These are phyloP conservation scores for Thermomyces lanuginosus DNA, from an alignment of 2,329 filamentous ascomycete genomes.

Conservation along the genomic window DNA sequence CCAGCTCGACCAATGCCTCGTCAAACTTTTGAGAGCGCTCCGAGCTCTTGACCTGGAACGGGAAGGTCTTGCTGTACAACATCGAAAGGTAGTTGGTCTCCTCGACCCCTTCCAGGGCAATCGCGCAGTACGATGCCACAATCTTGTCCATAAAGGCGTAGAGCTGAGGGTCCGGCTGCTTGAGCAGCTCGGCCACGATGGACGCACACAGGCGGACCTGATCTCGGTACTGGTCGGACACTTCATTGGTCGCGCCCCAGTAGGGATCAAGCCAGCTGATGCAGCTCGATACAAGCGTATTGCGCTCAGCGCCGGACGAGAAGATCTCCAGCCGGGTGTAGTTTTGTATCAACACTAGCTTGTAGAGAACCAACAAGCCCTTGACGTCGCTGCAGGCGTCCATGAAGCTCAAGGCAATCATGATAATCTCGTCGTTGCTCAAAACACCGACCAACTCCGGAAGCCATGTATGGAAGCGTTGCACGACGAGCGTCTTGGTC, in stretches of 20 bases:
- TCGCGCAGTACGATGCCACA: slow-evolving; percentile 69
- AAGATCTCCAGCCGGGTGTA: slow-evolving; percentile 74
- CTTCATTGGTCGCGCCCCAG: slow-evolving; percentile 61
- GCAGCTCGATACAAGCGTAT: slow-evolving; percentile 61
- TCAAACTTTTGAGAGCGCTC: slow-evolving; percentile 52
- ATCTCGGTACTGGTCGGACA: slow-evolving; percentile 76
- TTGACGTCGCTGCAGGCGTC: slow-evolving; percentile 77
- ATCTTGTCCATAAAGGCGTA: slow-evolving; percentile 83
- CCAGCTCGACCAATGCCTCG: slow-evolving; percentile 75
- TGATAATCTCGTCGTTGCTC: slow-evolving; percentile 66
- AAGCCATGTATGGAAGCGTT: slow-evolving; percentile 96
- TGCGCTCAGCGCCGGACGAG: slow-evolving; percentile 56
- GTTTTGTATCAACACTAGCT: slow-evolving; percentile 82
- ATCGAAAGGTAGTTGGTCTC: slow-evolving; percentile 54
- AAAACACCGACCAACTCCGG: slow-evolving; percentile 69
- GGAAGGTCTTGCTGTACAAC: slow-evolving; percentile 77
- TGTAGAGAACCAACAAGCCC: slow-evolving; percentile 82
- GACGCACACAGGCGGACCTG: slow-evolving; percentile 90
- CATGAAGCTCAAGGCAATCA: slow-evolving; percentile 84
- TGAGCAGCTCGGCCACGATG: slow-evolving; percentile 70
- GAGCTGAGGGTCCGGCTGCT: slow-evolving; percentile 61
- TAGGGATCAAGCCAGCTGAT: slow-evolving; percentile 83
- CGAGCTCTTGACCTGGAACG: slow-evolving; percentile 61
- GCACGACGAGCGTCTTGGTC: slow-evolving; percentile 84
- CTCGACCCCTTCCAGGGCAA: slow-evolving; percentile 48